Evolutionary conservation across 2,329 filamentous ascomycete genomes (phyloP).

Genomic region (Aspergillus transmontanensis): DNA sequence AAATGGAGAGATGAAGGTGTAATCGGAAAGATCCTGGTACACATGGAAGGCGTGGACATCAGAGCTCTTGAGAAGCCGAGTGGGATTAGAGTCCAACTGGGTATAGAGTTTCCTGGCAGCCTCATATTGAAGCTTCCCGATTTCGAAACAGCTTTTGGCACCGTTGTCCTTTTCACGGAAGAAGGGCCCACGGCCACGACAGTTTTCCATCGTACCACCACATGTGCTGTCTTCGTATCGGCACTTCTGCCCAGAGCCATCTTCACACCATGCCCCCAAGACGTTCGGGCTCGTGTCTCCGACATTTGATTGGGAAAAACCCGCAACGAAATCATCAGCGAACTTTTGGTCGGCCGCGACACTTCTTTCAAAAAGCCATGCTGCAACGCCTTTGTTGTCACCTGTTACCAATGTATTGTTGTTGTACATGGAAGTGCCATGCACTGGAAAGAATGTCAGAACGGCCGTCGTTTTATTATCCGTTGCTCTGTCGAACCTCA

Average conservation of each 20-base stretch:
- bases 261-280: slow-evolving; percentile 85
- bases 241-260: slow-evolving; percentile 65
- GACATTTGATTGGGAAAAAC: slow-evolving; percentile 89
- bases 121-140: slow-evolving; percentile 49
- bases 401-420: slow-evolving; percentile 91
- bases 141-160: slow-evolving; percentile 53
- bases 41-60: slow-evolving; percentile 81
- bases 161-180: slow-evolving; percentile 49
- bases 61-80: slow-evolving; percentile 56
- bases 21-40: slow-evolving; percentile 79
- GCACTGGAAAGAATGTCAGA: slow-evolving; percentile 88
- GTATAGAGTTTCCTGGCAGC: slow-evolving; percentile 58
- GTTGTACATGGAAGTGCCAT: slow-evolving; percentile 85
- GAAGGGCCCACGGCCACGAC: slow-evolving; percentile 50
- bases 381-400: slow-evolving; percentile 96
- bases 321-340: slow-evolving; percentile 75
- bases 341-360: slow-evolving; percentile 58
- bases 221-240: slow-evolving; percentile 78
- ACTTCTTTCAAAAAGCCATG: slow-evolving; percentile 77
- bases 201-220: slow-evolving; percentile 45
- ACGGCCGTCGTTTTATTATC: slow-evolving; percentile 78
- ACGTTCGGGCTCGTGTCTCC: slow-evolving; percentile 91
- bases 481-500: slow-evolving; percentile 74
- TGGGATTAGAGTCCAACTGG: slow-evolving; percentile 47
- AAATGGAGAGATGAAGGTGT: slow-evolving; percentile 67